Percentiles rank a stretch among this genome's conserved stretches.
These are phyloP conservation scores for Camelina laxa DNA, from an alignment of 345 rosid genomes.

Conservation along the genomic window DNA sequence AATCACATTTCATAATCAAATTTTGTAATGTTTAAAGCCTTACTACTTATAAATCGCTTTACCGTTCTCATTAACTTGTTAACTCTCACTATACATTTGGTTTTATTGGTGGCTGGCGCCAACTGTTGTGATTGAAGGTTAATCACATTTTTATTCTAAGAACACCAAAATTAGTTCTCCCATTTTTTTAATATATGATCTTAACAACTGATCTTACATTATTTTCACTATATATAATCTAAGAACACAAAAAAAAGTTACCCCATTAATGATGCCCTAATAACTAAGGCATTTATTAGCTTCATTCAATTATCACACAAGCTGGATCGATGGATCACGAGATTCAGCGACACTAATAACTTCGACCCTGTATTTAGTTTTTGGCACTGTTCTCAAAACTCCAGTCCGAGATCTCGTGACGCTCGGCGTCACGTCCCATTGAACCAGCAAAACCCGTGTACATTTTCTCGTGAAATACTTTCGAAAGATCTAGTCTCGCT, in stretches of 20 bases:
- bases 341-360: background rate
- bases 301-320: too few species aligned
- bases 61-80: background rate
- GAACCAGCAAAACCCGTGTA: constrained; percentile 39
- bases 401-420: constrained; percentile 34
- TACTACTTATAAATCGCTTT: background rate
- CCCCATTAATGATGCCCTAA: too few species aligned
- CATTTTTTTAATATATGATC: too few species aligned
- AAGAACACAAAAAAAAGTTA: too few species aligned
- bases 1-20: too few species aligned
- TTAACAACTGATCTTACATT: too few species aligned
- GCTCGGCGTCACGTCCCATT: constrained; percentile 34
- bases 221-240: too few species aligned
- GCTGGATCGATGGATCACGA: too few species aligned
- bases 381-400: constrained; percentile 29
- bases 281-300: too few species aligned
- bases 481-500: constrained; percentile 32
- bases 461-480: constrained; percentile 36
- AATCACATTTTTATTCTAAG: too few species aligned
- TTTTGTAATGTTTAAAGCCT: background rate
- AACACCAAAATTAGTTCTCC: too few species aligned
- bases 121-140: background rate
- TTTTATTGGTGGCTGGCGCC: background rate
- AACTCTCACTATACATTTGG: background rate
- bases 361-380: background rate